A percentile compares a stretch with the other conserved stretches of the same genome.
phyloP scores from a whole-genome alignment of 2,329 filamentous ascomycete species.

The Fusarium sp. region DNA sequence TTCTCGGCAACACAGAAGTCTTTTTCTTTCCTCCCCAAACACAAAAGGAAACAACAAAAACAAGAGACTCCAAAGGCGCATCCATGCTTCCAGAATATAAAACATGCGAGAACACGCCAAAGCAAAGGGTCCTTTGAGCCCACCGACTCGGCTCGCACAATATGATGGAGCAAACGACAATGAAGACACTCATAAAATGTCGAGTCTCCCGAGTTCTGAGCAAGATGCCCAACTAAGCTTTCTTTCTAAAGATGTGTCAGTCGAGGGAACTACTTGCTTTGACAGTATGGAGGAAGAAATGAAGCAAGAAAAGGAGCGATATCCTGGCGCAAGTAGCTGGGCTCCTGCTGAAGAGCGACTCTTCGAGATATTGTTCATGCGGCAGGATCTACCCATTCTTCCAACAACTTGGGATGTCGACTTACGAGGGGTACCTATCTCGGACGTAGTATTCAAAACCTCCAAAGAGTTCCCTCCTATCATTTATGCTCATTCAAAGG shows the following conservation, averaged over 20 bases:
- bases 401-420: constrained; percentile 58
- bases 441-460: constrained; percentile 54
- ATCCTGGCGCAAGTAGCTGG: constrained; percentile 63
- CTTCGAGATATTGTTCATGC: constrained; percentile 58
- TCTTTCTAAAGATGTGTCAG: constrained; percentile 13
- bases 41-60: background rate
- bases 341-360: constrained; percentile 63
- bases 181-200: constrained; percentile 16
- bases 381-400: constrained; percentile 58
- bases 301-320: constrained; percentile 58
- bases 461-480: constrained; percentile 52
- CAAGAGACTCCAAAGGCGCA: background rate
- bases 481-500: constrained; percentile 55
- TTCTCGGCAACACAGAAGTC: constrained; percentile 10
- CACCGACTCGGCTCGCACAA: constrained; percentile 11
- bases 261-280: constrained; percentile 21
- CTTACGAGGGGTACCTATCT: constrained; percentile 57
- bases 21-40: constrained; percentile 11
- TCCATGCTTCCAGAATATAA: constrained; percentile 3
- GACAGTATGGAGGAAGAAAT: constrained; percentile 53
- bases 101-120: constrained; percentile 20
- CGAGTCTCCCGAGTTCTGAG: constrained; percentile 17
- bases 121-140: constrained; percentile 24
- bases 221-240: constrained; percentile 19
- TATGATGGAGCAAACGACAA: constrained; percentile 9